phyloP scores from a whole-genome alignment of 257 asterid genomes.

The Catharanthus roseus region DNA sequence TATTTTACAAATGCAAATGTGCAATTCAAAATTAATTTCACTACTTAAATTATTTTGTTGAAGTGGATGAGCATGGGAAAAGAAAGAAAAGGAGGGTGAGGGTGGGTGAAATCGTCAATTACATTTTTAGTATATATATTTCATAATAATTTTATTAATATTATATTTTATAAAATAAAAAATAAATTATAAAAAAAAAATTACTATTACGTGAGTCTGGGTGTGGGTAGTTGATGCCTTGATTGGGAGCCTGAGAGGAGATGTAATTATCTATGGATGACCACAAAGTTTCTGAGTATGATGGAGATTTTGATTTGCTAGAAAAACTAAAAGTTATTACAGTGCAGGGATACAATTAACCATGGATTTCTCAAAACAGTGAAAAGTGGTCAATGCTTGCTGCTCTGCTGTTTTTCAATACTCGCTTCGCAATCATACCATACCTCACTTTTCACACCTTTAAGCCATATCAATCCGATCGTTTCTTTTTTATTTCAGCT shows the following conservation, averaged over 20 bases:
- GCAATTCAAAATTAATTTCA: too few relatives aligned
- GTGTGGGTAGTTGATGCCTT: slow-evolving; percentile 2
- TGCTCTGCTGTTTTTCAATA: neutral
- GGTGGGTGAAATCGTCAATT: too few relatives aligned
- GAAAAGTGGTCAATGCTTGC: slow-evolving; percentile 11
- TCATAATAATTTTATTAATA: too few relatives aligned
- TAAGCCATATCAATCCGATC: neutral
- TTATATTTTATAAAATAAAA: too few relatives aligned
- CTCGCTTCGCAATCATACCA: slow-evolving; percentile 5
- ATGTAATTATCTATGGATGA: neutral
- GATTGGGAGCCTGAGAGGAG: neutral
- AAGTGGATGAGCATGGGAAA: neutral
- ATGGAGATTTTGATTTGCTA: neutral
- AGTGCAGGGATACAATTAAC: neutral
- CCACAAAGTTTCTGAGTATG: neutral
- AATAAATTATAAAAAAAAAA: too few relatives aligned
- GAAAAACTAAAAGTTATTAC: neutral
- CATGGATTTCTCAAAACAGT: neutral
- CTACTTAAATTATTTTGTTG: too few relatives aligned
- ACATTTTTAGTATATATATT: too few relatives aligned
- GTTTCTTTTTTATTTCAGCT: too few relatives aligned
- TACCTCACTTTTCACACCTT: neutral
- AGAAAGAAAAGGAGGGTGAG: neutral
- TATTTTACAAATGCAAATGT: neutral
- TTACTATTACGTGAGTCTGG: too few relatives aligned